Percentiles rank a stretch among this genome's conserved stretches.
Conservation (phyloP, 768 basidiomycete species). For the Boletus subcaerulescens region DNA sequence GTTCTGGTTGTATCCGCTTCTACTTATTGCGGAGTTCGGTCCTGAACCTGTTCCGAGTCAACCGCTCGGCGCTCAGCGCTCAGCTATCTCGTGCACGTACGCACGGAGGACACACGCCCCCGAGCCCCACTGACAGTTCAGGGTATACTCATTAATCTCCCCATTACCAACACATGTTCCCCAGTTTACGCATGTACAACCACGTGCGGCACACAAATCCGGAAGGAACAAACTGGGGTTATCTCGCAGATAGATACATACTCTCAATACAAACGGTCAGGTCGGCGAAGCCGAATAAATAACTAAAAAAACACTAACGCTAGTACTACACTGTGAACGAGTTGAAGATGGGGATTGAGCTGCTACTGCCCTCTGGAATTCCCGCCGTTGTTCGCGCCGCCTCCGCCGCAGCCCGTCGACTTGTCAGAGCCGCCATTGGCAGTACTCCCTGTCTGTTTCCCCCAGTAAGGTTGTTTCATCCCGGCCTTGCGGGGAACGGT, state of each 20-base stretch:
- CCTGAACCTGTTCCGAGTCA: neutral
- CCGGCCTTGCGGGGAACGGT: neutral
- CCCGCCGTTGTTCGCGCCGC: neutral
- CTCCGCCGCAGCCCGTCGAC: neutral
- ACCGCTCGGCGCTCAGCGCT: neutral
- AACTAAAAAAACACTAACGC: neutral
- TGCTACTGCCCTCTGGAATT: too few relatives aligned
- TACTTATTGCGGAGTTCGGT: neutral
- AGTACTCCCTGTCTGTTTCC: rapidly evolving
- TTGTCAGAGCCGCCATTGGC: neutral
- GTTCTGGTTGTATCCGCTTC: neutral
- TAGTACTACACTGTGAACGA: slow-evolving; percentile 14
- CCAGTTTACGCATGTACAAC: neutral
- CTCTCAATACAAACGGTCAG: neutral
- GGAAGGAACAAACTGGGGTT: neutral
- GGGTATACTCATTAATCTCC: neutral
- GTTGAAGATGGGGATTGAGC: neutral
- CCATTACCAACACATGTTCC: neutral
- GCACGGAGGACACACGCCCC: neutral
- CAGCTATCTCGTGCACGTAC: neutral
- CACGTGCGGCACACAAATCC: neutral
- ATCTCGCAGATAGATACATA: neutral
- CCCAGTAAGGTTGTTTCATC: slow-evolving; percentile 18
- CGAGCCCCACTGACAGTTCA: neutral
- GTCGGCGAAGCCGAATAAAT: neutral